A percentile compares a stretch with the other conserved stretches of the same genome.
These are phyloP conservation scores for Venturia effusa DNA, from an alignment of 2,329 filamentous ascomycete species.

Conservation along the genomic window DNA sequence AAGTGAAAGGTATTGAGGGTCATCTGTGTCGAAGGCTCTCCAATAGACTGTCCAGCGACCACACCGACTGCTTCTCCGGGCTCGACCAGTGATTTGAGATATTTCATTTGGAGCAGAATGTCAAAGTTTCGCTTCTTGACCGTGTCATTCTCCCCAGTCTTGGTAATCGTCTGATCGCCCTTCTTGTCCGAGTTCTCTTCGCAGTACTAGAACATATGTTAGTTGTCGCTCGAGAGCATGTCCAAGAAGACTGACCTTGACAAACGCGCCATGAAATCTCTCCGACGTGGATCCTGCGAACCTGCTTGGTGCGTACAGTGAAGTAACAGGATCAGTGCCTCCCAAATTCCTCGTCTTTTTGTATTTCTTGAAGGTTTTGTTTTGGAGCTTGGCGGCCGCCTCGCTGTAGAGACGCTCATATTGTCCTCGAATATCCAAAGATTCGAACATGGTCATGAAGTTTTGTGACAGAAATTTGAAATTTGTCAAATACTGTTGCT, in stretches of 20 bases:
- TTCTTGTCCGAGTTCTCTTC: slow-evolving; percentile 57
- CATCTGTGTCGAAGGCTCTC: slow-evolving; percentile 98
- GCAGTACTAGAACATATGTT: slow-evolving; percentile 48
- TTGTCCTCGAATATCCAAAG: slow-evolving; percentile 32
- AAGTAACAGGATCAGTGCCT: slow-evolving; percentile 64
- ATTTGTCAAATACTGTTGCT: slow-evolving; percentile 81
- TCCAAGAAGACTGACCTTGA: slow-evolving; percentile 33
- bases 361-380: slow-evolving; percentile 23
- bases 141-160: slow-evolving; percentile 41
- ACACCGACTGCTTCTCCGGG: slow-evolving; percentile 95
- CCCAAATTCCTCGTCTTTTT: neutral
- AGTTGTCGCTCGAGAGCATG: neutral
- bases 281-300: slow-evolving; percentile 84
- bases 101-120: slow-evolving; percentile 80
- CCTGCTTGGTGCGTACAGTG: slow-evolving; percentile 63
- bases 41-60: slow-evolving; percentile 90
- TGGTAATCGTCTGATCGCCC: slow-evolving; percentile 41
- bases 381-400: slow-evolving; percentile 51
- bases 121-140: slow-evolving; percentile 61
- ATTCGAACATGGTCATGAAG: slow-evolving; percentile 37
- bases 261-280: slow-evolving; percentile 63
- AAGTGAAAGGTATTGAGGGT: slow-evolving; percentile 99
- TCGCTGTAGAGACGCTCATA: slow-evolving; percentile 50
- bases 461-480: slow-evolving; percentile 89
- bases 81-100: slow-evolving; percentile 82